Evolutionary conservation across 2,329 filamentous ascomycete species (phyloP), one percentile per base, ranked within the genome.

Genomic region (Monosporascus cannonballus): DNA sequence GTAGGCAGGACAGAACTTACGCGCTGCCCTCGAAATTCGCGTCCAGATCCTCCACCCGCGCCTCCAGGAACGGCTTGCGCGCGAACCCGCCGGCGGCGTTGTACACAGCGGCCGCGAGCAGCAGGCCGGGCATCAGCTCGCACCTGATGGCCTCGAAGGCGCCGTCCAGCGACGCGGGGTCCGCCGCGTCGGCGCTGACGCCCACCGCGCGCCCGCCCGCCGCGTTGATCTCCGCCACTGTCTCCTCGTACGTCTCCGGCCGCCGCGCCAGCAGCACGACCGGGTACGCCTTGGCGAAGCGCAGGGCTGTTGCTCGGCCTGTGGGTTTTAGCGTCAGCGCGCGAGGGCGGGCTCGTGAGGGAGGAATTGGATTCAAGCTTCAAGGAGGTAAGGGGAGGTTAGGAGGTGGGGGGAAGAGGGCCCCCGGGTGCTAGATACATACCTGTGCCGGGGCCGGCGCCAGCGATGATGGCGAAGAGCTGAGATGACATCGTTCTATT

Each of bases 201-300:
- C 88, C 87, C 14, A 90, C 71, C 1, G 89, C 89, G 47, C 80
- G 77, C 2, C 89, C 89, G 11, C 89, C 89, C 0, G 71, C 67
- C 5, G 71, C 67, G 52, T 84, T 84, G 71, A 94, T 90, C 60
- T 90, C 86, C 3, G 78, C 66, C 6, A 88, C 84, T 3, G 90
- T 76, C n/a, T 76, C 71, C 52, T 81, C 75, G 70, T 84, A 90
- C 67, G 78, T 88, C 42, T 81, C 77, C 0, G 84, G 76, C 17
- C 75, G 83, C 48, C 89, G 85, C 14, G 89, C 83, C n/a, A 93
- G 79, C 1, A 93, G 75, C 2, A 89, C 85, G 1, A 93, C 85
- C 0, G 87, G 82, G 64, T 93, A 94, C 8, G 78, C 64, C 56
- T 83, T 71, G 39, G 82, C 77, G 65, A 87, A 87, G 53, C 76